phyloP scores from a whole-genome alignment of 352 stramenopile species.

The Phytophthora ohioensis region DNA sequence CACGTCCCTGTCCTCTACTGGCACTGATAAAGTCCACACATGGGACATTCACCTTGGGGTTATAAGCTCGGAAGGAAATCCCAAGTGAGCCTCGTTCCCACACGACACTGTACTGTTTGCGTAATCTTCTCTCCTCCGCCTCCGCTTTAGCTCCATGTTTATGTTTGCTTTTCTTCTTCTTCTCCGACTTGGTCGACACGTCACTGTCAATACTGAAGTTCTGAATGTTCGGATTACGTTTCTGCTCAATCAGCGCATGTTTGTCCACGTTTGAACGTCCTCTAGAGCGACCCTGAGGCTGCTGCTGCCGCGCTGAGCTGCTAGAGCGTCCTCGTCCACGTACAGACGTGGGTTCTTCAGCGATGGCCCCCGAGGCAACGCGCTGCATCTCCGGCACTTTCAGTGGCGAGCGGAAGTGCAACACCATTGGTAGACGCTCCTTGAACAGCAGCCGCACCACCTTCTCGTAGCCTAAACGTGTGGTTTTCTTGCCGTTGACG shows the following conservation, averaged over 20 bases:
- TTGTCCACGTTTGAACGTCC: constrained; percentile 21
- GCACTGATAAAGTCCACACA: constrained; percentile 75
- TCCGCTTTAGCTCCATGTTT: constrained; percentile 35
- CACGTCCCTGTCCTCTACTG: constrained; percentile 60
- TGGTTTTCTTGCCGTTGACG: constrained; percentile 81
- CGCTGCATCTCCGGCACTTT: constrained; percentile 27
- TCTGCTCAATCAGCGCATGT: constrained; percentile 17
- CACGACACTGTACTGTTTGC: constrained; percentile 80
- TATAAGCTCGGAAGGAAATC: constrained; percentile 80
- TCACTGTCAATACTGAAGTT: constrained; percentile 37
- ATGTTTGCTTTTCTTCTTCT: constrained; percentile 30
- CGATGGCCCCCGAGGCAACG: constrained; percentile 22
- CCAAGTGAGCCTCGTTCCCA: constrained; percentile 77
- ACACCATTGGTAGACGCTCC: constrained; percentile 72
- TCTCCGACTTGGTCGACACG: constrained; percentile 9
- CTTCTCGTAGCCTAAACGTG: constrained; percentile 80
- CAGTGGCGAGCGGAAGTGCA: constrained; percentile 77
- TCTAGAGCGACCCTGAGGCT: constrained; percentile 9
- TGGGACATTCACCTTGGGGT: constrained; percentile 71
- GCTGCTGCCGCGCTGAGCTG: constrained; percentile 14
- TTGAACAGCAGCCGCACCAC: constrained; percentile 84
- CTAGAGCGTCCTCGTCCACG: constrained; percentile 14
- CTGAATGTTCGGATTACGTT: constrained; percentile 18
- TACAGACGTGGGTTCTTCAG: constrained; percentile 15
- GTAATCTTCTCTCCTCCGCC: constrained; percentile 51